Percentiles rank a stretch among this genome's conserved stretches.
Evolutionary conservation across 1,139 yeast species (phyloP).

Genomic region (Nadsonia commutata): DNA sequence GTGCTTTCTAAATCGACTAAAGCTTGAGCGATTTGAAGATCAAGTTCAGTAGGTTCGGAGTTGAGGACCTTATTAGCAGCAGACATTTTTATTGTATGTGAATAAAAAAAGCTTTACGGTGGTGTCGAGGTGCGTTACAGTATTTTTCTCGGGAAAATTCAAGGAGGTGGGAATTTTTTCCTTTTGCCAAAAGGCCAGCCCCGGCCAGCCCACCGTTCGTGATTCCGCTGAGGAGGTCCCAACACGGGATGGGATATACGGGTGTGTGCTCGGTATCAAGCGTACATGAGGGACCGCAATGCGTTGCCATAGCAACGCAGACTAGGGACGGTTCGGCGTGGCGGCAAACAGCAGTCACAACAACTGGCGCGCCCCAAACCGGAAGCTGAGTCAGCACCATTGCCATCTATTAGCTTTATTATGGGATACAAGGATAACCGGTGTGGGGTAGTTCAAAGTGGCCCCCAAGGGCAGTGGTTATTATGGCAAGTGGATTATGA

Average conservation of each 20-base stretch:
- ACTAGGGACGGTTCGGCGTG: not conserved
- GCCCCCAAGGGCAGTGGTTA: too few relatives aligned
- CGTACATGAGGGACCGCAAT: not conserved
- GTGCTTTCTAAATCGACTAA: conserved; percentile 91
- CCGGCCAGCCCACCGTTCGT: not conserved
- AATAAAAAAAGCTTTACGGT: conserved; percentile 1
- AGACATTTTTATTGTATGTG: conserved; percentile 45
- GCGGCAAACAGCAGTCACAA: not conserved
- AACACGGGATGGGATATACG: not conserved
- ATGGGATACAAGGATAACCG: too few relatives aligned
- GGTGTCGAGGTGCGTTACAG: not conserved
- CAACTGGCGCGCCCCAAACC: not conserved
- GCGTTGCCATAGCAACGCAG: not conserved
- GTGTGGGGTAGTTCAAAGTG: too few relatives aligned
- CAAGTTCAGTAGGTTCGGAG: conserved; percentile 80
- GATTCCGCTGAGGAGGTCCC: too few relatives aligned
- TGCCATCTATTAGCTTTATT: too few relatives aligned
- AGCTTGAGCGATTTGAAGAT: conserved; percentile 99
- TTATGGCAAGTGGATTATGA: too few relatives aligned
- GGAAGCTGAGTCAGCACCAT: not conserved
- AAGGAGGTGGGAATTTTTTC: not conserved
- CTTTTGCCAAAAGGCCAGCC: not conserved
- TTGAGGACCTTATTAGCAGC: conserved; percentile 85
- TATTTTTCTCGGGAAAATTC: not conserved
- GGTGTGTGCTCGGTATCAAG: not conserved